Base-by-base conservation (phyloP, 2,329 filamentous ascomycete genomes). In the Coniochaeta sp. region DNA sequence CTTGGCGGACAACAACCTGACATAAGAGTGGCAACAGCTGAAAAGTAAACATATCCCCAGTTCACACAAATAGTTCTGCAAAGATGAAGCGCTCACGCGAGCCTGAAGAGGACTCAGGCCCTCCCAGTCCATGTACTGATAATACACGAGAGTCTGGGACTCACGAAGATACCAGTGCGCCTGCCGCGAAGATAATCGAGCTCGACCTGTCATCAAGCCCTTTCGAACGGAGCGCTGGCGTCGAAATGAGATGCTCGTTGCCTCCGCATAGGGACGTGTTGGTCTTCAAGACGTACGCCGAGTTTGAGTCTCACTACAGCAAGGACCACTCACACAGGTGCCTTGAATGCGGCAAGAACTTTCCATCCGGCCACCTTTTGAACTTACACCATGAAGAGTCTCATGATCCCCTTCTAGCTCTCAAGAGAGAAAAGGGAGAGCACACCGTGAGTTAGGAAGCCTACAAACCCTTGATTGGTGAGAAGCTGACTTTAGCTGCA, bases 341-440 rank as follows among this genome's bases (percentile, higher is more conserved):
- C 71, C 78, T 87, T 11, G 89, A 92, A 69, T 99, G 95, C 72
- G 80, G 83, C 60, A 91, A 85, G 71, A 98, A 97, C 71, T 91
- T 98, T 64, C 95, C 95, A 1, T 92, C 91, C 0, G 82, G 87
- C 38, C 88, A 93, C 71, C 86, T 95, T 59, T 80, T 99, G 58
- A 80, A 82, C 60, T 74, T 98, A 54, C 95, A 99, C 71, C 93
- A 96, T 65, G 87, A 93, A 66, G 95, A 98, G 73, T 90, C 88
- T 65, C 95, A 98, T 73, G 92, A 99, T 74, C 85, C 91, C 8
- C 81, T 98, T 62, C 80, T 84, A 43, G 86, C 85, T 57, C 83
- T 90, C 12, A 85, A 81, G 69, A 84, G 87, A 66, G 91, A 91
- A 58, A 84, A 86, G 67, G 95, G 93, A 50, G 92, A 96, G 70